Evolutionary conservation across 306 rosid genomes (phyloP), one percentile per base, ranked within the genome.

Genomic region (Heteromeles arbutifolia): DNA sequence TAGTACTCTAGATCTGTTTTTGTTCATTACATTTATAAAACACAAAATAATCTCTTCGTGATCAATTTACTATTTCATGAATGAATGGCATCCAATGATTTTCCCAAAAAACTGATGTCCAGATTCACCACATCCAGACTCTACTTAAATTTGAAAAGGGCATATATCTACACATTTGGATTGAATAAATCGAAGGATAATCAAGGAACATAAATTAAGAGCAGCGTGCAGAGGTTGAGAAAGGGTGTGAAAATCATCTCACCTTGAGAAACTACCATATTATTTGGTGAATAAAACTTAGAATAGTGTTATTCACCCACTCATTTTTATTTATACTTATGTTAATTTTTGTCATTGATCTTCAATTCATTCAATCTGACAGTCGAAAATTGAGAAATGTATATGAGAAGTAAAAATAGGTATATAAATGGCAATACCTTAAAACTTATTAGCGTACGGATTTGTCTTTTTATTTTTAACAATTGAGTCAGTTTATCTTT

Each of bases 221-320:
- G 21, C 3, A 15, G 21, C 21, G 6, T 48, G 54, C 3, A 15
- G 1, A 0, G 8, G 8, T 4, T 50, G 8, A 5, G 21, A 50
- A 50, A 5, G 21, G 54, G 21, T 50, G 21, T 48, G 53, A 0
- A 48, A 48, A 14, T 48, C 19, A 48, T 48, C 4, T 48, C 19
- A 11, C 18, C 15, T 15, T 14, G 53, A 48, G 53, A 48, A 48
- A 15, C 53, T 4, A 1, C 7, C 53, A 45, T 0, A 4, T 45
- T 17, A 45, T 45, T 45, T 4, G 53, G 19, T 45, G 53, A 14
- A 1, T 45, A 45, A 4, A 14, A 17, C 19, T 45, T 14, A 34
- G 8, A 0, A 34, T 6, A 34, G 39, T 6, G 39, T 0, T 34
- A 6, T 34, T 34, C 8, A 34, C 0, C 0, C 2, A 37, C 1